A percentile compares a stretch with the other conserved stretches of the same genome.
Conservation (phyloP, 129 eudicot species). For the Apium graveolens region DNA sequence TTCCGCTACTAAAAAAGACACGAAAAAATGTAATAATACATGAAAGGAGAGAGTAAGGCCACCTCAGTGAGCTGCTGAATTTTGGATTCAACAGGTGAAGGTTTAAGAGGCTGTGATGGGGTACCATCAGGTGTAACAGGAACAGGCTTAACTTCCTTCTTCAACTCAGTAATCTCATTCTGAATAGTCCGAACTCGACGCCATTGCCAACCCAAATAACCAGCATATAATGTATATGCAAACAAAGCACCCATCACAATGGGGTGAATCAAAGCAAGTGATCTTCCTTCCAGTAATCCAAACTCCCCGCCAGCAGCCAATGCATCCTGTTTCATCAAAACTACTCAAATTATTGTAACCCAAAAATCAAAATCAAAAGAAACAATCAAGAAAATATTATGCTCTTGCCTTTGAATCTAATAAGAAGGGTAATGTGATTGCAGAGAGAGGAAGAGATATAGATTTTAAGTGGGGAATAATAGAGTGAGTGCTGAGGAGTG, state of each 20-base stretch:
- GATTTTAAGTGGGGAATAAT: conserved; percentile 30
- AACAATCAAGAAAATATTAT: not conserved
- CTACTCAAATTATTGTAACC: not conserved
- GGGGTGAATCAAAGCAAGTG: conserved; percentile 70
- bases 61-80: conserved; percentile 88
- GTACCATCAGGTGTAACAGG: conserved; percentile 62
- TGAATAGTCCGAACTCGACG: conserved; percentile 69
- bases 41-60: not conserved
- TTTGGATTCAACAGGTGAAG: conserved; percentile 66
- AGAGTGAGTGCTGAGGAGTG: conserved; percentile 12
- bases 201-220: conserved; percentile 99
- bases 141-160: conserved; percentile 69
- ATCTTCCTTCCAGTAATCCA: conserved; percentile 85
- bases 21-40: not conserved
- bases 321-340: conserved; percentile 51
- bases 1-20: not conserved
- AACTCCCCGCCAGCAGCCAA: conserved; percentile 82
- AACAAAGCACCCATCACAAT: conserved; percentile 67
- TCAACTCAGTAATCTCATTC: conserved; percentile 64
- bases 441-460: conserved; percentile 48
- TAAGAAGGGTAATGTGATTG: conserved; percentile 52
- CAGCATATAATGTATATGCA: conserved; percentile 69
- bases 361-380: too few species aligned
- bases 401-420: conserved; percentile 44
- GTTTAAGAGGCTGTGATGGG: conserved; percentile 25